Base-by-base conservation (phyloP, 2,329 filamentous ascomycete genomes). In the Zasmidium citrigriseum region DNA sequence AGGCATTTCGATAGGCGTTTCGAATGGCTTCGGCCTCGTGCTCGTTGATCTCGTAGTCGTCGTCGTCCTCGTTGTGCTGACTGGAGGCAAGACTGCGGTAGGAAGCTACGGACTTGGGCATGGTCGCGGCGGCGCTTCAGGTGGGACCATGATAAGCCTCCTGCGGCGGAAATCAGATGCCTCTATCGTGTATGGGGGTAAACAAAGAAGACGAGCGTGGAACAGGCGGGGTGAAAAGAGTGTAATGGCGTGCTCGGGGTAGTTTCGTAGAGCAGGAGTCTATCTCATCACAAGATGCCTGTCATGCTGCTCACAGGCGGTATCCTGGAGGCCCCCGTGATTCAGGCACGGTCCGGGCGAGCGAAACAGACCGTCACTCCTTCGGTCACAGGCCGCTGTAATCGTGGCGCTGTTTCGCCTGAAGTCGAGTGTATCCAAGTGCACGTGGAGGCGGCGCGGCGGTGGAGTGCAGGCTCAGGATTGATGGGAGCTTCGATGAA, bases 21-120 rank as follows among this genome's bases (percentile, higher is more conserved):
- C 69, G 71, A 62, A 68, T 67, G 24, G 67, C 68, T 45, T 70
- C 67, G 11, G 58, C 65, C 52, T 70, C 64, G n/a, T 66, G 64
- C 49, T 72, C 67, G 56, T 68, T 66, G 38, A 67, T 60, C 56
- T 67, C 66, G 51, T 70, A 67, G 51, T 72, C 67, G 41, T 68
- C 64, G 34, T 72, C 65, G 48, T 72, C 69, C 54, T 69, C 64
- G 50, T 64, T 60, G 60, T 70, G 69, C 60, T 74, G 62, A 60
- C 71, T 76, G 55, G 66, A 71, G 27, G 63, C 62, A 24, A 59
- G 46, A 49, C 59, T 65, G 59, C 60, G 61, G 57, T 68, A 68
- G 10, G 69, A 71, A 23, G 68, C 63, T 54, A 70, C 62, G 45
- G 72, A 73, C 57, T 67, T 72, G 4, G 72, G 71, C 72, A 74